These are phyloP conservation scores for Xylariaceae sp. DNA, from an alignment of 2,329 filamentous ascomycete species.

Conservation along the genomic window DNA sequence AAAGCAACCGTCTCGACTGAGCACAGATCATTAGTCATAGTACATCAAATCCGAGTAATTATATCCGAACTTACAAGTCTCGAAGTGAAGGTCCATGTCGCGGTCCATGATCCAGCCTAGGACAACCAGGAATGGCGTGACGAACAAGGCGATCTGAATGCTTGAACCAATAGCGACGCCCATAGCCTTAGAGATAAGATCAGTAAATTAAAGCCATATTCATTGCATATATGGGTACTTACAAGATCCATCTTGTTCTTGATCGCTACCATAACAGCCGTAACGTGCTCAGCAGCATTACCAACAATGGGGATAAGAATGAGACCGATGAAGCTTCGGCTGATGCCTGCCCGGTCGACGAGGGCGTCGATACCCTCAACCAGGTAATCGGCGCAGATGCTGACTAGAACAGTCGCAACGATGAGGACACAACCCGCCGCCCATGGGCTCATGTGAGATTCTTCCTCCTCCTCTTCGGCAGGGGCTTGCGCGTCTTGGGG, in stretches of 20 bases:
- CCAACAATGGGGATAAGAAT: slow-evolving; percentile 77
- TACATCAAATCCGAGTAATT: neutral
- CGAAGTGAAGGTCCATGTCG: slow-evolving; percentile 75
- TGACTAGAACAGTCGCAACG: slow-evolving; percentile 64
- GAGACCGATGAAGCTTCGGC: slow-evolving; percentile 76
- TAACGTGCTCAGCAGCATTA: slow-evolving; percentile 78
- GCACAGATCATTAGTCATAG: slow-evolving; percentile 8
- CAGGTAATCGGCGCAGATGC: slow-evolving; percentile 71
- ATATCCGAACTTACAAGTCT: slow-evolving; percentile 48
- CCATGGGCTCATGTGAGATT: slow-evolving; percentile 54
- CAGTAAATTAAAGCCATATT: neutral
- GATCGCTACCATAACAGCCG: slow-evolving; percentile 71
- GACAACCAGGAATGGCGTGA: slow-evolving; percentile 76
- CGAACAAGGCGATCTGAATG: slow-evolving; percentile 77
- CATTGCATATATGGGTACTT: slow-evolving; percentile 5
- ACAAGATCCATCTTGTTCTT: slow-evolving; percentile 70
- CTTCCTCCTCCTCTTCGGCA: slow-evolving; percentile 38
- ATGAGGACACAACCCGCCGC: slow-evolving; percentile 65
- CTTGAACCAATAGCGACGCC: slow-evolving; percentile 78
- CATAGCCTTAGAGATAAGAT: slow-evolving; percentile 49
- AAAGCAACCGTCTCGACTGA: slow-evolving; percentile 71
- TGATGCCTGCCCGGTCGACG: slow-evolving; percentile 65
- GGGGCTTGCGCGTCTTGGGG: slow-evolving; percentile 24
- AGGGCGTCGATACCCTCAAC: slow-evolving; percentile 72
- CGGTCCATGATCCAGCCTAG: slow-evolving; percentile 71